Conservation (phyloP, 140 eudicot species). For the Flaveria floridana region DNA sequence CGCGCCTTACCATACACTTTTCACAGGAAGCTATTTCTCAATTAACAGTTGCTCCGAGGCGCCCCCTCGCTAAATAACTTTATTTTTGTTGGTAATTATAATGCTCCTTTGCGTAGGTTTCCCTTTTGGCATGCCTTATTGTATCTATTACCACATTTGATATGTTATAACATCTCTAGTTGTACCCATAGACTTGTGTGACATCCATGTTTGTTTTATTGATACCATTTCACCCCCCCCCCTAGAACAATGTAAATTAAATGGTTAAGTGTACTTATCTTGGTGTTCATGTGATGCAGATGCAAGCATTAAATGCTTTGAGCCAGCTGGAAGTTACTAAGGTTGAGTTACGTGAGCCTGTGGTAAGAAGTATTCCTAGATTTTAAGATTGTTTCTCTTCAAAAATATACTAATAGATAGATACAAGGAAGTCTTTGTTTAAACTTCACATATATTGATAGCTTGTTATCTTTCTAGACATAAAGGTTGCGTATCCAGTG, state of each 20-base stretch:
- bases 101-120: no score
- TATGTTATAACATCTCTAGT: not conserved
- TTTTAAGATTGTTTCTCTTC: not conserved
- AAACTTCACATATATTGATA: not conserved
- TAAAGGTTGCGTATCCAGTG: not conserved
- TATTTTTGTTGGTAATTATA: no score
- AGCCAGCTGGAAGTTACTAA: constrained; percentile 55
- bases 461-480: constrained; percentile 1
- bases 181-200: not conserved
- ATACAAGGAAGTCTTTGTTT: constrained; percentile 8
- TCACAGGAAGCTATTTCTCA: no score
- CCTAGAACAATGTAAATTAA: not conserved
- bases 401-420: not conserved
- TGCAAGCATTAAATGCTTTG: constrained; percentile 66
- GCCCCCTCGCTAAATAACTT: no score
- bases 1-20: no score
- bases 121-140: not conserved
- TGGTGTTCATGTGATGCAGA: constrained; percentile 47
- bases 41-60: no score
- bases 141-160: not conserved
- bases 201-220: not conserved
- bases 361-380: constrained; percentile 42
- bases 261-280: constrained; percentile 14
- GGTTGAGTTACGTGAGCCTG: constrained; percentile 39
- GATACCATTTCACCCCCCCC: not conserved